Conservation (phyloP, 176 grass and related monocot species). For the Oryza meridionalis region DNA sequence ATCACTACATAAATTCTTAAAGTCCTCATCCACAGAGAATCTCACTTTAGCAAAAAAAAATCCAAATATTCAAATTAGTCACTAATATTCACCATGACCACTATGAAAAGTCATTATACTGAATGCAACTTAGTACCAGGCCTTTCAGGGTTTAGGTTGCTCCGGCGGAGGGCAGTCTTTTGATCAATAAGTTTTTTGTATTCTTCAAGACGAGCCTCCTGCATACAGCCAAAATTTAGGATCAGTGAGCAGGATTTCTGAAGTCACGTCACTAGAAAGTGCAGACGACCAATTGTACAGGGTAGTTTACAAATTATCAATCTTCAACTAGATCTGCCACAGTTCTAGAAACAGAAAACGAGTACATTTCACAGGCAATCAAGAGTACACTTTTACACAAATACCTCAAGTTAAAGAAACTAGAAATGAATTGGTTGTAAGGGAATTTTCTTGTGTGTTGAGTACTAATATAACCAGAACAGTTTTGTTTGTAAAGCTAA, state of each 20-base stretch:
- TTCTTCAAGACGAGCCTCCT: slow-evolving; percentile 93
- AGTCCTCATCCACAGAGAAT: slow-evolving; percentile 5
- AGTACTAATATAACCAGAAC: slow-evolving; percentile 9
- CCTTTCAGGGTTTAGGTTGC: slow-evolving; percentile 94
- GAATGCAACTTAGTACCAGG: slow-evolving; percentile 59
- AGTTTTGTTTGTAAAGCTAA: neutral
- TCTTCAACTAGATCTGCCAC: slow-evolving; percentile 19
- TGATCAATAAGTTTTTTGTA: slow-evolving; percentile 74
- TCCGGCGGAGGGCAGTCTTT: slow-evolving; percentile 70
- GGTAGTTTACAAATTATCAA: slow-evolving; percentile 2
- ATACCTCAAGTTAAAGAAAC: neutral
- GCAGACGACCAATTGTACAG: slow-evolving; percentile 4
- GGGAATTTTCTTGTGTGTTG: neutral
- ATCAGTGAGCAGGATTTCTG: neutral
- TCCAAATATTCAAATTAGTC: neutral
- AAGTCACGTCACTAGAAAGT: neutral
- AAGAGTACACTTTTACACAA: slow-evolving; percentile 1
- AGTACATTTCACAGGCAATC: slow-evolving; percentile 8
- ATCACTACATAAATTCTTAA: neutral
- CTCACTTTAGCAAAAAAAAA: neutral
- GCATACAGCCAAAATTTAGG: slow-evolving; percentile 30
- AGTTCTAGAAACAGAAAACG: neutral
- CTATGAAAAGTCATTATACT: slow-evolving; percentile 11
- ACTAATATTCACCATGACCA: slow-evolving; percentile 19
- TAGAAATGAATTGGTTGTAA: neutral